Conservation (phyloP, 306 rosid genomes). For the Lathyrus oleraceus region DNA sequence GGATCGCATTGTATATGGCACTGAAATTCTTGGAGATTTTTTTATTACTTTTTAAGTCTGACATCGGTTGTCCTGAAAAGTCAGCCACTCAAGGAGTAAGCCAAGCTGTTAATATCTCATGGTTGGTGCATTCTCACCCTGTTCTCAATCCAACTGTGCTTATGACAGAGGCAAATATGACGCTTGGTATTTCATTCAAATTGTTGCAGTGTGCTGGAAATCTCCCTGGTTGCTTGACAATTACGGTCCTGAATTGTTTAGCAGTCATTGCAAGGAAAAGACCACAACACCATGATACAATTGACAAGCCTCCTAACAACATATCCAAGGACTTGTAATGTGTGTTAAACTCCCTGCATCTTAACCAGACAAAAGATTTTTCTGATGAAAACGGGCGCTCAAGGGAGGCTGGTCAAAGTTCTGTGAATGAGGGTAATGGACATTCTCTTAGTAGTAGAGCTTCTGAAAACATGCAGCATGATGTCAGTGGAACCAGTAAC, state of each 20-base stretch:
- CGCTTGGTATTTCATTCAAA: slow-evolving; percentile 71
- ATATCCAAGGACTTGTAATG: slow-evolving; percentile 77
- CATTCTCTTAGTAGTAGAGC: slow-evolving; percentile 59
- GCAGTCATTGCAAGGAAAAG: no score
- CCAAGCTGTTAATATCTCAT: slow-evolving; percentile 68
- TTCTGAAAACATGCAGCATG: slow-evolving; percentile 53
- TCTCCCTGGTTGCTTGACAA: no score
- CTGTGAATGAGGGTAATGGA: slow-evolving; percentile 52
- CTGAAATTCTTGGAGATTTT: no score
- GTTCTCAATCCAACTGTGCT: slow-evolving; percentile 71
- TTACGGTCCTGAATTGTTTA: no score
- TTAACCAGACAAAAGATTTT: slow-evolving; percentile 55
- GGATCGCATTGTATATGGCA: no score
- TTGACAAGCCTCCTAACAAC: no score
- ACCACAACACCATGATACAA: no score
- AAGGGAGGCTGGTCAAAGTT: slow-evolving; percentile 51
- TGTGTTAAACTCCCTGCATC: slow-evolving; percentile 80
- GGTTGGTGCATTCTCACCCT: slow-evolving; percentile 82
- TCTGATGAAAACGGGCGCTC: slow-evolving; percentile 67
- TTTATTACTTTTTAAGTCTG: no score
- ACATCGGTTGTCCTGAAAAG: no score
- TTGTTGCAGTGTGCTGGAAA: no score
- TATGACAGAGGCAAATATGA: slow-evolving; percentile 79
- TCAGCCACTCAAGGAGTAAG: no score
- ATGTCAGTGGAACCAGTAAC: slow-evolving; percentile 64